Evolutionary conservation across 1,284 basidiomycete species (phyloP).

Genomic region (Marasmius oreades): DNA sequence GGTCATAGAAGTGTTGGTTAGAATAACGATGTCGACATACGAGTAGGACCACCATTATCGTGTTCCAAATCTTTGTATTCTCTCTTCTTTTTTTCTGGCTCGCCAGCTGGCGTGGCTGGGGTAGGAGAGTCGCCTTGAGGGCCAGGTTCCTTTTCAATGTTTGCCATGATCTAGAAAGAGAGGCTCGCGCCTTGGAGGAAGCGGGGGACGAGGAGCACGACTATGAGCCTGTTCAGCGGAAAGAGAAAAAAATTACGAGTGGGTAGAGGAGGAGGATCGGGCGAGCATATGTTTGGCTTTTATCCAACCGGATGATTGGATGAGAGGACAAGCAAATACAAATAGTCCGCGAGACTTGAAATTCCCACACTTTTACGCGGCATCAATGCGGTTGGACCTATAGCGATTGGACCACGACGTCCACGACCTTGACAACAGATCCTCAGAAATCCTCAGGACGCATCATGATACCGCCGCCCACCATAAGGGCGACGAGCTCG

Average conservation of each 20-base stretch:
- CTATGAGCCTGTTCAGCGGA: too few species aligned
- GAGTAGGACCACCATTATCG: conserved; percentile 66
- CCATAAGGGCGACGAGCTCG: too few species aligned
- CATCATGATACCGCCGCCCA: too few species aligned
- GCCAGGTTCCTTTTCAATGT: conserved; percentile 63
- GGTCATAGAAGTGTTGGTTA: too few species aligned
- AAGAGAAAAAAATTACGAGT: conserved; percentile 8
- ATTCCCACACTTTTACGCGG: conserved; percentile 13
- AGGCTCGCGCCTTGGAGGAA: conserved; percentile 8
- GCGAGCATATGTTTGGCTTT: conserved; percentile 27
- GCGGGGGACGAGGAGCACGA: conserved; percentile 7
- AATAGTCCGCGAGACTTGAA: conserved; percentile 20
- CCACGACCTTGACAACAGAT: too few species aligned
- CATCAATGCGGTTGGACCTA: neutral
- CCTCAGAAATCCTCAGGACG: too few species aligned
- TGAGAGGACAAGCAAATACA: conserved; percentile 25
- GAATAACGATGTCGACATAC: too few species aligned
- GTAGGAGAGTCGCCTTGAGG: conserved; percentile 41
- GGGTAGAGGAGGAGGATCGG: conserved; percentile 19
- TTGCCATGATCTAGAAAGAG: conserved; percentile 29
- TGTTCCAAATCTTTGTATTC: conserved; percentile 92
- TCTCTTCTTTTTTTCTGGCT: conserved; percentile 70
- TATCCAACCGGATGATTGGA: conserved; percentile 24
- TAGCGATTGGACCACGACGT: too few species aligned
- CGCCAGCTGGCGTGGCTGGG: conserved; percentile 19